Conservation (phyloP, 257 asterid genomes). For the Plectranthus barbatus region DNA sequence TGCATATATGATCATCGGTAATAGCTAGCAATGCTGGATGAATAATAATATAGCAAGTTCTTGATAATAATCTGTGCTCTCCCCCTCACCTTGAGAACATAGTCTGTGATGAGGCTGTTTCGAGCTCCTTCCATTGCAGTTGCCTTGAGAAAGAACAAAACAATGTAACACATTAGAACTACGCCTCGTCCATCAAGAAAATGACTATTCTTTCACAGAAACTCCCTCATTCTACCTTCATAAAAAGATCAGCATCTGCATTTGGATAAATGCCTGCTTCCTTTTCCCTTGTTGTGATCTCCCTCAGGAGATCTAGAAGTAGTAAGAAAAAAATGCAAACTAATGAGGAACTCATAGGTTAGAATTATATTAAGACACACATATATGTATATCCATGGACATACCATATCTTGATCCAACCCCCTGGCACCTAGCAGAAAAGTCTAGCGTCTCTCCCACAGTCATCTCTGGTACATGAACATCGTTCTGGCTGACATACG, state of each 20-base stretch:
- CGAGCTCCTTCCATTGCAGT: slow-evolving; percentile 46
- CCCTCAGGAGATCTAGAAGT: slow-evolving; percentile 38
- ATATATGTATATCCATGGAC: not conserved
- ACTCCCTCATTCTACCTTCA: slow-evolving; percentile 32
- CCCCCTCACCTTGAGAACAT: slow-evolving; percentile 42
- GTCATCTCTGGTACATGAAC: slow-evolving; percentile 68
- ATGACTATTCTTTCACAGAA: not conserved
- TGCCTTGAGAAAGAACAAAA: slow-evolving; percentile 26
- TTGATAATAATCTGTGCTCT: not conserved
- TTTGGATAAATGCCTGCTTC: slow-evolving; percentile 44
- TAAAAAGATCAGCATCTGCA: slow-evolving; percentile 53
- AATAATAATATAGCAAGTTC: not conserved
- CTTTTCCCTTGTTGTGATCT: slow-evolving; percentile 51
- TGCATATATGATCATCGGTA: slow-evolving; percentile 15
- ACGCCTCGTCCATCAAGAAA: not conserved
- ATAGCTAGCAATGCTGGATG: not conserved
- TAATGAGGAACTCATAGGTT: not conserved
- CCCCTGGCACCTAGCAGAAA: slow-evolving; percentile 67
- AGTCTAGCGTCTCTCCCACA: slow-evolving; percentile 56
- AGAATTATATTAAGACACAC: not conserved
- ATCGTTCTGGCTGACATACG: slow-evolving; percentile 64
- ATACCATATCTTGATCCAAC: slow-evolving; percentile 53
- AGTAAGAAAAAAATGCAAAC: not conserved
- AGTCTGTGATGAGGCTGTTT: slow-evolving; percentile 54
- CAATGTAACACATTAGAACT: not conserved